phyloP scores from a whole-genome alignment of 352 stramenopile species.

The Globisporangium radiosum region DNA sequence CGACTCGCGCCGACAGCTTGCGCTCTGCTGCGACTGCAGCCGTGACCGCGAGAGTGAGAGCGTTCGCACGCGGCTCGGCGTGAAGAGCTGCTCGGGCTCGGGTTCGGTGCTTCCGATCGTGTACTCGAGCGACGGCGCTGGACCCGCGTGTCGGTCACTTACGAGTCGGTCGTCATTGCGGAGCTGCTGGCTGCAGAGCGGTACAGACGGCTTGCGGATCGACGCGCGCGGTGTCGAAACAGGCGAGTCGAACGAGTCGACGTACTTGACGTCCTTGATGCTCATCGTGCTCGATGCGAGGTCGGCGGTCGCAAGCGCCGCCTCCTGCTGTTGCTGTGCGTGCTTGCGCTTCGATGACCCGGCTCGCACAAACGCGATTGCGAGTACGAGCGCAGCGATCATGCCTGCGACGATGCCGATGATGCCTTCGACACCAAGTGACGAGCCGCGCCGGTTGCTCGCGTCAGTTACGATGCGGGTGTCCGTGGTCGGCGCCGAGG shows the following conservation, averaged over 20 bases:
- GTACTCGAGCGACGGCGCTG: conserved; percentile 13
- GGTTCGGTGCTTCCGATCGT: conserved; percentile 5
- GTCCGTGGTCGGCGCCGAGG: conserved; percentile 1
- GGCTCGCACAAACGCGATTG: conserved; percentile 8
- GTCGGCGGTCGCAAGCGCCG: not conserved
- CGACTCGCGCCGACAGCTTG: not conserved
- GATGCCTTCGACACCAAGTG: conserved; percentile 2
- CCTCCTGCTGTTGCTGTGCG: not conserved
- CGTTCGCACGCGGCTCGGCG: conserved; percentile 13
- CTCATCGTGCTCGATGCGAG: conserved; percentile 9
- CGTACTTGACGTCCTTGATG: conserved; percentile 11
- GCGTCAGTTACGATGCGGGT: not conserved
- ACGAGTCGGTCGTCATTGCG: not conserved
- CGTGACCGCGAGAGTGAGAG: conserved; percentile 1
- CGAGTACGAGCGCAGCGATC: conserved; percentile 5
- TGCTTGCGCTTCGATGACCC: conserved; percentile 6
- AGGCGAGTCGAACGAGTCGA: conserved; percentile 12
- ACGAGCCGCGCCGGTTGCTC: not conserved
- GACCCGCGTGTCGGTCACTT: conserved; percentile 16
- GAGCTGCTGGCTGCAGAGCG: not conserved
- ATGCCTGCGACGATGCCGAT: conserved; percentile 7
- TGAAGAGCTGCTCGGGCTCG: conserved; percentile 9
- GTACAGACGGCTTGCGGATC: conserved; percentile 3
- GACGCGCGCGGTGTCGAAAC: conserved; percentile 1
- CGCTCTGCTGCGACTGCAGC: not conserved